These are phyloP conservation scores for Meredithiella fracta DNA, from an alignment of 2,329 filamentous ascomycete genomes.

Conservation along the genomic window DNA sequence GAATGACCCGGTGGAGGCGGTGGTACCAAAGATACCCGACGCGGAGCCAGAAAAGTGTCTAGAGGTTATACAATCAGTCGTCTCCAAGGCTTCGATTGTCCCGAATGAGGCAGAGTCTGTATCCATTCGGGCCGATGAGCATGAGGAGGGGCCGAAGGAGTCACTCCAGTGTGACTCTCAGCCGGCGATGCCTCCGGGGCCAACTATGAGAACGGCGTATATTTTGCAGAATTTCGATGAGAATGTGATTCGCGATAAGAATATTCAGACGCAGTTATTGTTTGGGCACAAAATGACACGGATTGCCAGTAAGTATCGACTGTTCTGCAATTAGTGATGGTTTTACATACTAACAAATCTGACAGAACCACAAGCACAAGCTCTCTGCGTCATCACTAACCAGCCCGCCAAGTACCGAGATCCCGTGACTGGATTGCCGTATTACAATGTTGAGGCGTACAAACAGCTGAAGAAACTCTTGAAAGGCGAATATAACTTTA, in stretches of 20 bases:
- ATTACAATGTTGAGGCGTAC: slow-evolving; percentile 64
- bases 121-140: background rate
- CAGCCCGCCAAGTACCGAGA: slow-evolving; percentile 70
- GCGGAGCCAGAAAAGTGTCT: slow-evolving; percentile 11
- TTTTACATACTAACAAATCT: background rate
- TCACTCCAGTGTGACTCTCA: background rate
- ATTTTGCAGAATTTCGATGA: slow-evolving; percentile 45
- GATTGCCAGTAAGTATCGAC: slow-evolving; percentile 32
- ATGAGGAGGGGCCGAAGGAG: background rate
- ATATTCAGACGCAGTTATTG: slow-evolving; percentile 40
- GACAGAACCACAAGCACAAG: slow-evolving; percentile 32
- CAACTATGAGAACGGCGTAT: slow-evolving; percentile 40
- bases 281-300: slow-evolving; percentile 43
- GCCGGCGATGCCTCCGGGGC: slow-evolving; percentile 4
- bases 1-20: background rate
- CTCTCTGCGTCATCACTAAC: slow-evolving; percentile 68
- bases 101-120: background rate
- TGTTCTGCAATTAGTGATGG: background rate
- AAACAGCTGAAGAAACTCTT: slow-evolving; percentile 61
- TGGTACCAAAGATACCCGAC: background rate
- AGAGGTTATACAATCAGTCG: background rate
- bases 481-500: slow-evolving; percentile 67
- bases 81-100: background rate
- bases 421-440: slow-evolving; percentile 67
- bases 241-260: slow-evolving; percentile 37